phyloP scores from a whole-genome alignment of 768 basidiomycete genomes.

The Leucocoprinus birnbaumii region DNA sequence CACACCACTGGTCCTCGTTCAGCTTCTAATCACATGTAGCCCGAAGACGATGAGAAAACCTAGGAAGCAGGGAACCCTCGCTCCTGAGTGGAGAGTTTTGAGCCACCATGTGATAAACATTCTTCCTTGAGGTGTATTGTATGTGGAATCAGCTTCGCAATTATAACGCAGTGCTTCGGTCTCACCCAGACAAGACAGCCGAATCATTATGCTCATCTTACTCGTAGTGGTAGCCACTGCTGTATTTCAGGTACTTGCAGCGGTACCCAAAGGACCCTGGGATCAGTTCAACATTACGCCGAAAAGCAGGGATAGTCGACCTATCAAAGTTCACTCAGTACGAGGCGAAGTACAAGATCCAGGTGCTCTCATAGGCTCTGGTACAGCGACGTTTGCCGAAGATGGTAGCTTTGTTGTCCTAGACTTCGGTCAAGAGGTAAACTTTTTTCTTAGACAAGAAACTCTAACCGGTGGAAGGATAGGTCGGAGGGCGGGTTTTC shows the following conservation, averaged over 20 bases:
- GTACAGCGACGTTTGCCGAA: not conserved
- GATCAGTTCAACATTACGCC: conserved; percentile 1
- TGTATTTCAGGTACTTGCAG: not conserved
- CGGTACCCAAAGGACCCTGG: conserved; percentile 1
- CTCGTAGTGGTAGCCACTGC: not conserved
- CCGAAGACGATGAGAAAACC: too few relatives aligned
- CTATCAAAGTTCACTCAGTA: not conserved
- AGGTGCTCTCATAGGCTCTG: not conserved
- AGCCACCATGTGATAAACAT: too few relatives aligned
- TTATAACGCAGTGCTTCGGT: too few relatives aligned
- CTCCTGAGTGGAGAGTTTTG: too few relatives aligned
- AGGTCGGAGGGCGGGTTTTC: conserved; percentile 32
- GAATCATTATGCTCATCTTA: not conserved
- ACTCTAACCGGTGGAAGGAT: not conserved
- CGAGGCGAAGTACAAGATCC: not conserved
- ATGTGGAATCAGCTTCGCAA: too few relatives aligned
- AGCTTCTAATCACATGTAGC: too few relatives aligned
- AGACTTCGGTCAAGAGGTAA: conserved; percentile 2
- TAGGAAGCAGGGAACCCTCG: too few relatives aligned
- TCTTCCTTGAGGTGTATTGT: too few relatives aligned
- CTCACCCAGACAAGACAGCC: too few relatives aligned
- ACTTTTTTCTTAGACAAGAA: not conserved
- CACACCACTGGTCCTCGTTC: too few relatives aligned
- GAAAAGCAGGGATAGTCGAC: not conserved
- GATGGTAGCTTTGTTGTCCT: not conserved